Base-by-base conservation (phyloP, 768 basidiomycete species). In the Pisolithus orientalis region DNA sequence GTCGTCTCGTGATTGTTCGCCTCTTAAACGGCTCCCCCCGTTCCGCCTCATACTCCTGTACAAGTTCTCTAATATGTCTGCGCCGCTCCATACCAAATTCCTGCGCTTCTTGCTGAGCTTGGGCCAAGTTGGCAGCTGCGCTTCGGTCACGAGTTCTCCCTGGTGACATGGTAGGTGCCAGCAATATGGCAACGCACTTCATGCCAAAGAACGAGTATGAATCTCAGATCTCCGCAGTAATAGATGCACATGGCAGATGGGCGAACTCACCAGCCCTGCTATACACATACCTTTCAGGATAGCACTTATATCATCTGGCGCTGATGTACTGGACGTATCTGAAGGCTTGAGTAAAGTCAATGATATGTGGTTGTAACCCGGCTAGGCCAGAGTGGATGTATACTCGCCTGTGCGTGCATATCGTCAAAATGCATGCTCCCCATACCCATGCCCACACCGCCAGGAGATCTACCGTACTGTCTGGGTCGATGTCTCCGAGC, bases 81-180 rank as follows among this genome's bases (percentile, higher is more conserved):
- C 83, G 72, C 47, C 84, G 68, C 55, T 79, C 76, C 39, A 70
- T 72, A 0, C 85, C 84, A 39, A 76, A 63, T 55, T 80, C 74
- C 40, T 71, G 67, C 6, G 83, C 82, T 34, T 85, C 85, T 13
- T 65, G 62, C 16, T 81, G 75, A 4, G 83, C 86, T 52, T 79
- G 74, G 0, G 80, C 74, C 17, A 87, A 75, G 55, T 84, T 85
- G 8, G 68, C 66, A 1, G 75, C 78, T 0, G 86, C 87, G 3
- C 69, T 67, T 11, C 65, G 65, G 57, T 87, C 67, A 55, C 70
- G 70, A 37, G 78, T 76, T 13, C 72, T 61, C 4, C 69, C 56
- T 45, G 57, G 48, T 62, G 60, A 17, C 5, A 27, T 37, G 1
- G 34, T 5, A 1, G 46, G 46, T 34, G 21, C 46, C 46, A 47